A percentile compares a stretch with the other conserved stretches of the same genome.
Evolutionary conservation across 139 green algal genomes (phyloP).

Genomic region (Micractinium conductrix): DNA sequence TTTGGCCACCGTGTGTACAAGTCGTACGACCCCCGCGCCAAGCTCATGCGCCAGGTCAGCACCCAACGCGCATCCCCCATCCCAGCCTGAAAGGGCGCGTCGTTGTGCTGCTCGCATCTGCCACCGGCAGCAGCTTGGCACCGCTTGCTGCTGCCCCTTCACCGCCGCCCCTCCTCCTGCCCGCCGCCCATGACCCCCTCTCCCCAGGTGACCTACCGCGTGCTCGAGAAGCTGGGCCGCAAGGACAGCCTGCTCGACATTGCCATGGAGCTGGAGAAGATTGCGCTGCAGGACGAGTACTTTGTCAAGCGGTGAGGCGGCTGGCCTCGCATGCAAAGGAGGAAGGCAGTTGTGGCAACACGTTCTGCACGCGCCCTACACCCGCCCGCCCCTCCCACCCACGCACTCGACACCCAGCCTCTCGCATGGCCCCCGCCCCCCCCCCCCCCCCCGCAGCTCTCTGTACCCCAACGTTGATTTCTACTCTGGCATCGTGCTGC

Average conservation of each 20-base stretch:
- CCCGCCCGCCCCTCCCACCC: background rate
- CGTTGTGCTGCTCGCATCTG: no score
- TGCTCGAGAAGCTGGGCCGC: slow-evolving; percentile 61
- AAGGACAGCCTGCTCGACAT: slow-evolving; percentile 74
- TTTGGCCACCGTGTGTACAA: slow-evolving; percentile 85
- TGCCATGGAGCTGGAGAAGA: slow-evolving; percentile 73
- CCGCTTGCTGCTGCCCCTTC: no score
- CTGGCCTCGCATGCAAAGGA: background rate
- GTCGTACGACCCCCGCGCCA: slow-evolving; percentile 71
- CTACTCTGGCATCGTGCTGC: slow-evolving; percentile 78
- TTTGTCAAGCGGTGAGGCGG: slow-evolving; percentile 58
- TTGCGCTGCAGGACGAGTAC: slow-evolving; percentile 75
- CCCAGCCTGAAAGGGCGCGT: background rate
- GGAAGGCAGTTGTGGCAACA: no score
- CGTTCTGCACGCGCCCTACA: background rate
- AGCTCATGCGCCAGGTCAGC: slow-evolving; percentile 60
- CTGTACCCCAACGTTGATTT: slow-evolving; percentile 88
- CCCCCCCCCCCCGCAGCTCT: background rate
- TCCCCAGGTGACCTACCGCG: slow-evolving; percentile 55
- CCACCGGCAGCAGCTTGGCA: no score
- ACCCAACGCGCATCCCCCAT: background rate
- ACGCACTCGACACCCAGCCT: background rate
- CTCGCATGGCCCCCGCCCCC: background rate
- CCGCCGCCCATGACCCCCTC: background rate
- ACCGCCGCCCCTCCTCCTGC: background rate